Conservation (phyloP, 2,329 filamentous ascomycete genomes). For the Ceratocystiopsis brevicomis region DNA sequence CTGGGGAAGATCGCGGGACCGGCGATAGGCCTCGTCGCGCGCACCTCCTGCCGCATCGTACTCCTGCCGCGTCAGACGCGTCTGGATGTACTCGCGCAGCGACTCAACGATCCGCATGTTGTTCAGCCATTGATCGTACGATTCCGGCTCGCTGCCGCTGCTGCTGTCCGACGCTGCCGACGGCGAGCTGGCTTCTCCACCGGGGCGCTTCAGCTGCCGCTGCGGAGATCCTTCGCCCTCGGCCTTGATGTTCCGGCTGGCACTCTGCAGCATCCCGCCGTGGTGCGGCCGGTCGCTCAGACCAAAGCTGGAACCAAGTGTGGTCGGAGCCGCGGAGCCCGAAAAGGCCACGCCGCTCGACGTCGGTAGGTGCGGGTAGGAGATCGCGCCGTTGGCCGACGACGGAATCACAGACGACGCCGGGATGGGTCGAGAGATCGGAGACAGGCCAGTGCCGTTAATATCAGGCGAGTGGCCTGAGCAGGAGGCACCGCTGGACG, state of each 20-base stretch:
- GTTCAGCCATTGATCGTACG: slow-evolving; percentile 46
- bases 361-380: slow-evolving; percentile 60
- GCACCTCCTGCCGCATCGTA: slow-evolving; percentile 20
- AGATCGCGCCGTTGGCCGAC: slow-evolving; percentile 36
- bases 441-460: slow-evolving; percentile 52
- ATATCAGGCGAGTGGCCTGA: slow-evolving; percentile 58
- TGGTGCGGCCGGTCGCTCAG: slow-evolving; percentile 44
- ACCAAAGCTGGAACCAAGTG: slow-evolving; percentile 49
- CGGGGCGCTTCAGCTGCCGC: slow-evolving; percentile 22
- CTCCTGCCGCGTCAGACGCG: slow-evolving; percentile 36
- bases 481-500: slow-evolving; percentile 54
- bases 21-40: background rate
- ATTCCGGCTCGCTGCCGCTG: slow-evolving; percentile 33
- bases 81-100: slow-evolving; percentile 37
- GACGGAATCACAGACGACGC: slow-evolving; percentile 16
- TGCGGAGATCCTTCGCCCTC: slow-evolving; percentile 9
- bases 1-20: slow-evolving; percentile 10
- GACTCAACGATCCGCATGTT: slow-evolving; percentile 47
- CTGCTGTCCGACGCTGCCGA: slow-evolving; percentile 34
- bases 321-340: slow-evolving; percentile 48
- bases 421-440: slow-evolving; percentile 31
- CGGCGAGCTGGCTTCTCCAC: slow-evolving; percentile 31
- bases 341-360: slow-evolving; percentile 38
- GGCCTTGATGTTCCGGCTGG: slow-evolving; percentile 22
- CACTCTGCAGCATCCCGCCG: slow-evolving; percentile 46